These are phyloP conservation scores for Chytriomyces confervae DNA, from an alignment of 192 early-diverging fungal species.

Conservation along the genomic window DNA sequence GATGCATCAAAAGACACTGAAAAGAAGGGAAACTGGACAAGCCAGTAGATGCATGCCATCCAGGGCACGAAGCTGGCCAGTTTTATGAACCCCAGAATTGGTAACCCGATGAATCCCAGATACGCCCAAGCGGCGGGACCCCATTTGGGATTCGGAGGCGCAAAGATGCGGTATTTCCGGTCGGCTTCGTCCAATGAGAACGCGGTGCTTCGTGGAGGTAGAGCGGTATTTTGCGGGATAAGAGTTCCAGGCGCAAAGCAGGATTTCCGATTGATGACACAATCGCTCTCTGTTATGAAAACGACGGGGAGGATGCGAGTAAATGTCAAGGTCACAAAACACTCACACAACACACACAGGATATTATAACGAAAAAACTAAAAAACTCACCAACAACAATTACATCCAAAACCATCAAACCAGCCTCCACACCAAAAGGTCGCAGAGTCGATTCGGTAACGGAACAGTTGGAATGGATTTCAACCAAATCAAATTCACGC, in stretches of 20 bases:
- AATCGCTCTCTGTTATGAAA: constrained; percentile 30
- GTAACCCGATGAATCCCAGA: constrained; percentile 30
- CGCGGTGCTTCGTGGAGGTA: constrained; percentile 47
- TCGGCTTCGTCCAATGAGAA: constrained; percentile 38
- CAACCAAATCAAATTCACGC: constrained; percentile 52
- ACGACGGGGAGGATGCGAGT: no score
- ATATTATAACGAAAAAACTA: not conserved
- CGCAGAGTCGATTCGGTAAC: constrained; percentile 44
- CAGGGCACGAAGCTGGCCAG: constrained; percentile 45
- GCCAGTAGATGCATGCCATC: constrained; percentile 43
- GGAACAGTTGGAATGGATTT: constrained; percentile 40
- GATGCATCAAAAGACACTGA: not conserved
- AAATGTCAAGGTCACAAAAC: not conserved
- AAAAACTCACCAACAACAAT: constrained; percentile 41
- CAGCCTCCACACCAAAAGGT: constrained; percentile 42
- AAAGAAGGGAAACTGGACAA: constrained; percentile 39
- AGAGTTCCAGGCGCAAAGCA: constrained; percentile 43
- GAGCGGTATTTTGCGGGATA: constrained; percentile 41
- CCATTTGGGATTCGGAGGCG: constrained; percentile 9
- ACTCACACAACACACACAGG: not conserved
- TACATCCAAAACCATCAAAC: constrained; percentile 42
- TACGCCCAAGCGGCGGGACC: constrained; percentile 20
- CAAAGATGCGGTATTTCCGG: constrained; percentile 28
- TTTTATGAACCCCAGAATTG: constrained; percentile 36
- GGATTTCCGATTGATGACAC: constrained; percentile 40